phyloP scores from a whole-genome alignment of 73 alveolate genomes.

The Tetrahymena elliotti region DNA sequence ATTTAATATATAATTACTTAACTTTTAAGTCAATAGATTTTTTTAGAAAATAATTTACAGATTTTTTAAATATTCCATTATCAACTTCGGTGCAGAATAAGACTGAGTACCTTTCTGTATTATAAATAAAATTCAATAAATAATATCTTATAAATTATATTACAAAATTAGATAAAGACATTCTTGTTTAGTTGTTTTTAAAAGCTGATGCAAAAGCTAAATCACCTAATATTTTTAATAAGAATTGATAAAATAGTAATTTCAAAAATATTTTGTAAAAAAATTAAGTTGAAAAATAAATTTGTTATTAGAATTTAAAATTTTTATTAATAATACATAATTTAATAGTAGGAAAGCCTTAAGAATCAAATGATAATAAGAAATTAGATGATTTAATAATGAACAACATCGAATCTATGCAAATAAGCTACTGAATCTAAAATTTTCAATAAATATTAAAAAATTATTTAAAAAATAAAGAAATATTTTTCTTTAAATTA shows the following conservation, averaged over 20 bases:
- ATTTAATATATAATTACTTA: too few species aligned
- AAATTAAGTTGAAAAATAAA: too few species aligned
- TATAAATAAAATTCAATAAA: too few species aligned
- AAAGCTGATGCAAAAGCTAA: not conserved
- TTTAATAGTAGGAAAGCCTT: not conserved
- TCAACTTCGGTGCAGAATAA: not conserved
- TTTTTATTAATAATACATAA: too few species aligned
- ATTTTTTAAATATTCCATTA: not conserved
- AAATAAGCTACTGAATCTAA: not conserved
- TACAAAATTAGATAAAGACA: not conserved
- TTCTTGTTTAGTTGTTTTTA: not conserved
- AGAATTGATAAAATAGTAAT: too few species aligned
- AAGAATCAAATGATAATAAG: not conserved
- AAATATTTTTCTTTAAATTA: not conserved
- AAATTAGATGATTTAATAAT: not conserved
- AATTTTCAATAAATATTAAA: too few species aligned
- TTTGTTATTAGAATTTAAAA: too few species aligned
- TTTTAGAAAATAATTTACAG: not conserved
- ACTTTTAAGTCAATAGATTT: not conserved
- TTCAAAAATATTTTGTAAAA: too few species aligned
- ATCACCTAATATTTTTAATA: not conserved
- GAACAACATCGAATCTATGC: not conserved
- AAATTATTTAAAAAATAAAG: too few species aligned
- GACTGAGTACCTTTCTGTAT: not conserved
- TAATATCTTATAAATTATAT: too few species aligned